A percentile compares a stretch with the other conserved stretches of the same genome.
These are phyloP conservation scores for Eucalyptus fibrosa DNA, from an alignment of 345 rosid species.

Conservation along the genomic window DNA sequence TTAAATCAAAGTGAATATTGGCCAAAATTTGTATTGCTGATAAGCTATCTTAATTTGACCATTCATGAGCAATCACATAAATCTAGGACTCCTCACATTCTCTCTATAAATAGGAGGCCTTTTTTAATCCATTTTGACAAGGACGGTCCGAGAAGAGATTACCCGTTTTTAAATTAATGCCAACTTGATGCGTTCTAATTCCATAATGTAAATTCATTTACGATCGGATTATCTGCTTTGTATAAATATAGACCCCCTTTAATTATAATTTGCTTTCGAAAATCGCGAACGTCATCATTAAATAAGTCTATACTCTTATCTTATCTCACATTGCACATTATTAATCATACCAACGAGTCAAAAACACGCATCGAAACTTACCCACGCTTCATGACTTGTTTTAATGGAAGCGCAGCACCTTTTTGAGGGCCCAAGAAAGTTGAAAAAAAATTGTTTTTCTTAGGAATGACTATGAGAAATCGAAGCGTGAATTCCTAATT, in stretches of 20 bases:
- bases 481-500: not conserved
- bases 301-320: not conserved
- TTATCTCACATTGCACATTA: not conserved
- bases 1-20: not conserved
- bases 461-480: not conserved
- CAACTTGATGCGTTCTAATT: not conserved
- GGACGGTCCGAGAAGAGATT: not conserved
- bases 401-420: not conserved
- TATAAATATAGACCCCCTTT: not conserved
- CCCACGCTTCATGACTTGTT: not conserved
- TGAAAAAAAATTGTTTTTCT: not conserved
- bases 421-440: not conserved
- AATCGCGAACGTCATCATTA: not conserved
- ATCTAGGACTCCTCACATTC: not conserved
- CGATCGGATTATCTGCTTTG: fast-evolving
- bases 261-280: not conserved
- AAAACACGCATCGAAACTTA: not conserved
- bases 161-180: not conserved
- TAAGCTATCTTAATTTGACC: not conserved
- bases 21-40: not conserved
- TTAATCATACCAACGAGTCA: not conserved
- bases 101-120: not conserved
- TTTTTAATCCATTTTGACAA: not conserved
- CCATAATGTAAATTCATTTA: not conserved
- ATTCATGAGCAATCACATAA: not conserved